Conservation (phyloP, 1,284 basidiomycete genomes). For the Papiliotrema nemorosa region DNA sequence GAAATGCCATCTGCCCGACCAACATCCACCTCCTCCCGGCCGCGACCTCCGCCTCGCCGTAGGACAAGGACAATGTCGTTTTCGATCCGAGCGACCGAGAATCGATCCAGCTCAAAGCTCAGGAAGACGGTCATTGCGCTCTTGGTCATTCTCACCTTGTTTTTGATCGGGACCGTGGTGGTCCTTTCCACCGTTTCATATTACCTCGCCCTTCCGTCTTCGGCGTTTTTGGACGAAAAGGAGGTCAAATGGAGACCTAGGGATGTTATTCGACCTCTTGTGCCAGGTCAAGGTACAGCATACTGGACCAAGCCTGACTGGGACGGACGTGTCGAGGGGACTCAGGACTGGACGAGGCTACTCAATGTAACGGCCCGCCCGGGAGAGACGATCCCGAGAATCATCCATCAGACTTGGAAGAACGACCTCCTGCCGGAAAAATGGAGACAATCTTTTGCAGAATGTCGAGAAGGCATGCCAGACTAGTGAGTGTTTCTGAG, state of each 20-base stretch:
- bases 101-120: background rate
- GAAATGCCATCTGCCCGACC: background rate
- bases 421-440: slow-evolving; percentile 75
- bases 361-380: slow-evolving; percentile 38
- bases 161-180: slow-evolving; percentile 85
- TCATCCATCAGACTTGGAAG: slow-evolving; percentile 99
- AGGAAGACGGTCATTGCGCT: slow-evolving; percentile 57
- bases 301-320: slow-evolving; percentile 48
- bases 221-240: slow-evolving; percentile 72
- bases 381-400: slow-evolving; percentile 76
- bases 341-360: slow-evolving; percentile 37
- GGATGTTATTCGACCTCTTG: slow-evolving; percentile 32
- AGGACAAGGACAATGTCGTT: slow-evolving; percentile 5
- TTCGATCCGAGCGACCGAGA: background rate
- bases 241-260: slow-evolving; percentile 62
- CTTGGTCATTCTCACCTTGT: slow-evolving; percentile 72
- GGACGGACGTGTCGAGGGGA: slow-evolving; percentile 40
- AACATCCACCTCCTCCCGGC: background rate
- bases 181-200: slow-evolving; percentile 87
- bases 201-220: slow-evolving; percentile 77
- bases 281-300: slow-evolving; percentile 43
- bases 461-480: slow-evolving; percentile 81
- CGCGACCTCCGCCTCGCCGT: background rate
- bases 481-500: slow-evolving; percentile 73
- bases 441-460: slow-evolving; percentile 76